Evolutionary conservation across 2,329 filamentous ascomycete species (phyloP).

Genomic region (Cercospora sp.): DNA sequence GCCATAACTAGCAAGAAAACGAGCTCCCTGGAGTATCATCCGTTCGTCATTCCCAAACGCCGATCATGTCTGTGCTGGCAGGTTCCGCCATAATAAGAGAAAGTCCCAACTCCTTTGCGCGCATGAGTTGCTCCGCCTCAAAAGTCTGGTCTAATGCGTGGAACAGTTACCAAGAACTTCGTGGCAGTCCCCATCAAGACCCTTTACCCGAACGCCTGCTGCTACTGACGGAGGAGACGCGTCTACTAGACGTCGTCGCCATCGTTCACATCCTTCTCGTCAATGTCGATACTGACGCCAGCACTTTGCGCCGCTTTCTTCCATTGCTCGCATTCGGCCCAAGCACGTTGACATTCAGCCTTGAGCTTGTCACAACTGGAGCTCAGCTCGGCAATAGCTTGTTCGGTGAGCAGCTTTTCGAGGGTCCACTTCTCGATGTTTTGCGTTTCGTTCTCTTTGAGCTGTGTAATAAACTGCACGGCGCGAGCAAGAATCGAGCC

Average conservation of each 20-base stretch:
- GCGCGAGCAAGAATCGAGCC: slow-evolving; percentile 92
- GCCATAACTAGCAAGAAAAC: slow-evolving; percentile 1
- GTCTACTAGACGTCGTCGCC: slow-evolving; percentile 15
- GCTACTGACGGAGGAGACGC: neutral
- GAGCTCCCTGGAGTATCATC: slow-evolving; percentile 20
- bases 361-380: slow-evolving; percentile 85
- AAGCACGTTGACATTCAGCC: slow-evolving; percentile 73
- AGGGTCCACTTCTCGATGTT: slow-evolving; percentile 94
- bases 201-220: slow-evolving; percentile 2
- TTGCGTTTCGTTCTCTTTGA: slow-evolving; percentile 90
- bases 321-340: slow-evolving; percentile 76
- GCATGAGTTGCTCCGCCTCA: neutral
- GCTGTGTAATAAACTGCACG: slow-evolving; percentile 88
- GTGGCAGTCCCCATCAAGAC: neutral
- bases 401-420: slow-evolving; percentile 85
- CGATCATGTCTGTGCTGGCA: slow-evolving; percentile 14
- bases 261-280: slow-evolving; percentile 24
- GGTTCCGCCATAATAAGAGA: neutral
- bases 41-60: slow-evolving; percentile 11
- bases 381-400: slow-evolving; percentile 84
- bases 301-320: slow-evolving; percentile 57
- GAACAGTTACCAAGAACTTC: neutral
- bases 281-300: slow-evolving; percentile 33
- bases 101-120: neutral
- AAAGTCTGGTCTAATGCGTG: neutral